Percentiles rank a stretch among this genome's conserved stretches.
phyloP scores from a whole-genome alignment of 2,329 filamentous ascomycete species.

The Whalleya microplaca region DNA sequence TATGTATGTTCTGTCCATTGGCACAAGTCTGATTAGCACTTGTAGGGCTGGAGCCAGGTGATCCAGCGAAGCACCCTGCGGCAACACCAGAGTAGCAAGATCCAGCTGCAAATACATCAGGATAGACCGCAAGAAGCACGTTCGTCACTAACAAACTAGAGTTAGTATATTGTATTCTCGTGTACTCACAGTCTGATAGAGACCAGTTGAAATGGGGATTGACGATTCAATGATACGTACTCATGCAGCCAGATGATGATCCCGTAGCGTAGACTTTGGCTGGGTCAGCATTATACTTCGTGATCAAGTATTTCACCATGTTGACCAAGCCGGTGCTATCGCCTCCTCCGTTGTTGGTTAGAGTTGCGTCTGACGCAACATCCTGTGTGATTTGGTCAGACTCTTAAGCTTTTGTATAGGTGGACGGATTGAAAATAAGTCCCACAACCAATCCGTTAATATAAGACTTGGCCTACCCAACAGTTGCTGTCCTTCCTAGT shows the following conservation, averaged over 20 bases:
- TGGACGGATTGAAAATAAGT: no score
- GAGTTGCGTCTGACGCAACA: slow-evolving; percentile 20
- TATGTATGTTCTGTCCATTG: slow-evolving; percentile 39
- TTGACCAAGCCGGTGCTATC: slow-evolving; percentile 29
- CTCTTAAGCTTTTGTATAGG: not conserved
- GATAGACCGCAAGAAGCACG: slow-evolving; percentile 50
- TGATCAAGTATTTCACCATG: slow-evolving; percentile 28
- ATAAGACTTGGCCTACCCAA: slow-evolving; percentile 15
- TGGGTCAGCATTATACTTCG: slow-evolving; percentile 28
- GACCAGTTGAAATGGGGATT: not conserved
- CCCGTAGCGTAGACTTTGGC: slow-evolving; percentile 26
- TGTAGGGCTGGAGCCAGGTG: slow-evolving; percentile 22
- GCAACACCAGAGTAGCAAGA: slow-evolving; percentile 50
- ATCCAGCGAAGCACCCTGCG: slow-evolving; percentile 40
- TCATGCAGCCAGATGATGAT: slow-evolving; percentile 31
- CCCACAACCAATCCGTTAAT: no score
- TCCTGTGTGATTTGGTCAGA: slow-evolving; percentile 19
- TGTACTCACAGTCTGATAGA: not conserved
- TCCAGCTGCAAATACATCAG: slow-evolving; percentile 50
- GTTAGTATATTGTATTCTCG: not conserved
- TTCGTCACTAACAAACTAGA: slow-evolving; percentile 20
- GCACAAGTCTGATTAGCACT: slow-evolving; percentile 43
- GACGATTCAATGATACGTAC: not conserved
- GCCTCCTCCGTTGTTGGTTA: slow-evolving; percentile 26
- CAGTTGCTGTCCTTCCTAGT: slow-evolving; percentile 28